Percentiles rank a stretch among this genome's conserved stretches.
phyloP scores from a whole-genome alignment of 2,329 filamentous ascomycete genomes.

The Sarocladium strictum region DNA sequence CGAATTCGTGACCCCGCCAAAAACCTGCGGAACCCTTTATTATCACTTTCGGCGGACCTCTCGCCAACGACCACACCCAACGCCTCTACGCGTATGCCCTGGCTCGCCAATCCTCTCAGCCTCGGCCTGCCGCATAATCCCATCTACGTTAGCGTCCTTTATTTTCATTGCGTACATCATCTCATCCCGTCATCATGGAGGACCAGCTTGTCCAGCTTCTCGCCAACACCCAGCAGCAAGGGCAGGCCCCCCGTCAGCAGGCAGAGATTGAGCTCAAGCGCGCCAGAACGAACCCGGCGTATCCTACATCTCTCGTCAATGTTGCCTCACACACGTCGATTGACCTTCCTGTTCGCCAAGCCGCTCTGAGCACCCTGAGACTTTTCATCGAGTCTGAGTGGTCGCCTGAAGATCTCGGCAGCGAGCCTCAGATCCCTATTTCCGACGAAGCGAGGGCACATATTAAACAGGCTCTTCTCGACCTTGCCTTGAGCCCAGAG shows the following conservation, averaged over 20 bases:
- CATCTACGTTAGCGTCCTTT: not conserved
- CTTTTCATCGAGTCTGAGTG: slow-evolving; percentile 81
- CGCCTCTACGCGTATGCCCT: not conserved
- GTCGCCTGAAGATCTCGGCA: slow-evolving; percentile 69
- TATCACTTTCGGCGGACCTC: not conserved
- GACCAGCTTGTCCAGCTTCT: slow-evolving; percentile 86
- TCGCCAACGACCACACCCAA: not conserved
- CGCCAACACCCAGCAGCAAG: slow-evolving; percentile 74
- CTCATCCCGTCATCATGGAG: slow-evolving; percentile 58
- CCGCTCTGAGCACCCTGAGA: slow-evolving; percentile 73
- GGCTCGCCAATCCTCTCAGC: not conserved
- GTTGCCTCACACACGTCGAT: slow-evolving; percentile 74
- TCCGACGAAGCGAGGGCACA: slow-evolving; percentile 66
- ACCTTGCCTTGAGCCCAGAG: slow-evolving; percentile 67
- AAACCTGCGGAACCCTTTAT: not conserved
- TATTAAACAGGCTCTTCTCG: slow-evolving; percentile 68
- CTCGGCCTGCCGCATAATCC: not conserved
- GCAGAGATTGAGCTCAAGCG: slow-evolving; percentile 79
- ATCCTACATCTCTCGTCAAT: slow-evolving; percentile 72
- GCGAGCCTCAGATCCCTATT: slow-evolving; percentile 56
- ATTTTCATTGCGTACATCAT: not conserved
- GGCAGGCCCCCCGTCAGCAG: slow-evolving; percentile 71
- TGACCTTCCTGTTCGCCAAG: slow-evolving; percentile 70
- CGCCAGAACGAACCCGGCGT: slow-evolving; percentile 62
- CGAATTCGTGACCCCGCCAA: not conserved